phyloP scores from a whole-genome alignment of 768 basidiomycete genomes.

The Russula vinacea region DNA sequence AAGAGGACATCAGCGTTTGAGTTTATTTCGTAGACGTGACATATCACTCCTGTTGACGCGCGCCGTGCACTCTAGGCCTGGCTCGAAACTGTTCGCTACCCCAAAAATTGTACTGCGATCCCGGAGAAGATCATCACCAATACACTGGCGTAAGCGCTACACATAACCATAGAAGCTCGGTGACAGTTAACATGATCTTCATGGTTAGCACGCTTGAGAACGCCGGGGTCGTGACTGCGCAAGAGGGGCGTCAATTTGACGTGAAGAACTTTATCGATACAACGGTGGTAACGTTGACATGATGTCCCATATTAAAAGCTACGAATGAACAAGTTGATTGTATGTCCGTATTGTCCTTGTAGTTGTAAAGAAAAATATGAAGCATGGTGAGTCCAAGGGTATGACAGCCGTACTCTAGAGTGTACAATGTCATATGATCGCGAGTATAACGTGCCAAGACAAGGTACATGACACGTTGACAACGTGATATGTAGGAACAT shows the following conservation, averaged over 20 bases:
- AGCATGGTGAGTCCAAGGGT: neutral
- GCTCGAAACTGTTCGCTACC: constrained; percentile 77
- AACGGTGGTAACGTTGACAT: constrained; percentile 18
- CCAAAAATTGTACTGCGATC: constrained; percentile 60
- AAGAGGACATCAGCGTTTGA: constrained; percentile 72
- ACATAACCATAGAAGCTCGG: neutral
- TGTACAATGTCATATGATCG: neutral
- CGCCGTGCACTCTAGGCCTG: constrained; percentile 57
- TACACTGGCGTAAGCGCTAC: constrained; percentile 58
- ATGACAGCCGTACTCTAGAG: neutral
- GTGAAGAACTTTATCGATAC: constrained; percentile 25
- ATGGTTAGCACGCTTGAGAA: constrained; percentile 60
- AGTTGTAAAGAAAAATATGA: neutral
- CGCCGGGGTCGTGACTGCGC: constrained; percentile 66
- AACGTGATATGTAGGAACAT: neutral
- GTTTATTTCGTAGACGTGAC: neutral
- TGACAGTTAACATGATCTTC: constrained; percentile 8
- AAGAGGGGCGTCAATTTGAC: constrained; percentile 46
- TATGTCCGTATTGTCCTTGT: constrained; percentile 1
- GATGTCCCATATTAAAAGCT: constrained; percentile 1
- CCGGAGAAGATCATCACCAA: constrained; percentile 61
- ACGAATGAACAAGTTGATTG: neutral
- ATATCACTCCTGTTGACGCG: neutral
- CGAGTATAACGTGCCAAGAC: neutral
- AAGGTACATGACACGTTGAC: neutral